Evolutionary conservation across 1,284 basidiomycete species (phyloP), one percentile per base, ranked within the genome.

Genomic region (Pterulicium gracile): DNA sequence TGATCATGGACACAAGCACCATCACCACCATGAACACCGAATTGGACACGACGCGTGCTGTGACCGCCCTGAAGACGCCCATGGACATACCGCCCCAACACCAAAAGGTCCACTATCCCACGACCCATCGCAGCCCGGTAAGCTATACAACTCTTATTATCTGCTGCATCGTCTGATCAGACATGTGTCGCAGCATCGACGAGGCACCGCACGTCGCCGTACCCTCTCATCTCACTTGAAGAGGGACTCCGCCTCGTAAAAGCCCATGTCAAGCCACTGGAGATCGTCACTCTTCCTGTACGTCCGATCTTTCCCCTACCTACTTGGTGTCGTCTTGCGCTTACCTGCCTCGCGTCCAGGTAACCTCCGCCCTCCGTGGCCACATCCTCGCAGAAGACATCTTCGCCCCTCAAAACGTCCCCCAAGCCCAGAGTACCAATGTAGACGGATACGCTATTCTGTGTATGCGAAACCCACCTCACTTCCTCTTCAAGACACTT

Each of bases 371-470:
- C 0, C 64, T 92, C 12, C 65, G 70, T 24, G 87, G 85, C 0
- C 70, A 80, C 52, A 70, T 92, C 10, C 69, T 93, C 1, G 87
- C 87, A 0, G 80, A 89, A 57, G 79, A 88, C 50, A 74, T 92
- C 0, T 63, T 68, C 47, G 80, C 88, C 1, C 63, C 73, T 0
- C 66, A 74, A 35, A 69, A 88, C 54, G 69, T 84, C 1, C 87
- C 87, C 2, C 57, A 61, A 10, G 72, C 72, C 0, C 62, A 68
- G 3, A 89, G 87, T 0, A 91, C 88, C 3, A 93, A 81, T 51
- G 88, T 91, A 7, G 90, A 93, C 58, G 91, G 90, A 1, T 94
- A 94, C 58, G 91, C 90, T 1, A 61, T 92, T 1, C 67, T 73
- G 54, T 79, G 84, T 86, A 57, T 50, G 75, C 50, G 18, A 10